phyloP scores from a whole-genome alignment of 331 rosid species.

The Phaseolus coccineus region DNA sequence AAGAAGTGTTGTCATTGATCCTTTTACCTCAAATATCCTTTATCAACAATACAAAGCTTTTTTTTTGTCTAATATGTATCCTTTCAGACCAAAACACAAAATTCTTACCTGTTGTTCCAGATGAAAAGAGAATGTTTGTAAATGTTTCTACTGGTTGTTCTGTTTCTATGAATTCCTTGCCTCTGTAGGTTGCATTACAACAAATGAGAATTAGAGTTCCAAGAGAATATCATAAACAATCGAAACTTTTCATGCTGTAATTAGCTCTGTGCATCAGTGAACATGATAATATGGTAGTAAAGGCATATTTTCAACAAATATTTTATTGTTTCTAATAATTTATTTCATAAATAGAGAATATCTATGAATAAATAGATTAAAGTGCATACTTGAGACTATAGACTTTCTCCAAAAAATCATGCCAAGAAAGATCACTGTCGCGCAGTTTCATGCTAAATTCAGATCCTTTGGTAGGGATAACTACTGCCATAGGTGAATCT shows the following conservation, averaged over 20 bases:
- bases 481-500: constrained; percentile 78
- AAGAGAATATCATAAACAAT: constrained; percentile 18
- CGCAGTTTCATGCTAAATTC: constrained; percentile 73
- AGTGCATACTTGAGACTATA: constrained; percentile 66
- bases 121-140: constrained; percentile 86
- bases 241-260: constrained; percentile 23
- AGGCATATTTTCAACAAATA: constrained; percentile 20
- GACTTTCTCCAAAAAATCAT: constrained; percentile 72
- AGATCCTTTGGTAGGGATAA: constrained; percentile 66
- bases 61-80: constrained; percentile 13
- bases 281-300: not conserved
- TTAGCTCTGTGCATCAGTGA: constrained; percentile 27
- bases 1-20: constrained; percentile 10
- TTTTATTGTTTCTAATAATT: not conserved
- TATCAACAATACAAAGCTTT: not conserved
- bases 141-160: constrained; percentile 76
- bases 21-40: constrained; percentile 17
- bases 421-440: constrained; percentile 79
- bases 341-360: constrained; percentile 29
- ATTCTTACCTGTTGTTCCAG: constrained; percentile 91
- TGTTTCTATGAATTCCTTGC: constrained; percentile 71
- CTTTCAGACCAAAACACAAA: constrained; percentile 28
- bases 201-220: constrained; percentile 29
- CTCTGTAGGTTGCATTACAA: constrained; percentile 61
- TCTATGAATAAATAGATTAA: constrained; percentile 5